Evolutionary conservation across 2,329 filamentous ascomycete species (phyloP).

Genomic region (Pseudogymnoascus sp.): DNA sequence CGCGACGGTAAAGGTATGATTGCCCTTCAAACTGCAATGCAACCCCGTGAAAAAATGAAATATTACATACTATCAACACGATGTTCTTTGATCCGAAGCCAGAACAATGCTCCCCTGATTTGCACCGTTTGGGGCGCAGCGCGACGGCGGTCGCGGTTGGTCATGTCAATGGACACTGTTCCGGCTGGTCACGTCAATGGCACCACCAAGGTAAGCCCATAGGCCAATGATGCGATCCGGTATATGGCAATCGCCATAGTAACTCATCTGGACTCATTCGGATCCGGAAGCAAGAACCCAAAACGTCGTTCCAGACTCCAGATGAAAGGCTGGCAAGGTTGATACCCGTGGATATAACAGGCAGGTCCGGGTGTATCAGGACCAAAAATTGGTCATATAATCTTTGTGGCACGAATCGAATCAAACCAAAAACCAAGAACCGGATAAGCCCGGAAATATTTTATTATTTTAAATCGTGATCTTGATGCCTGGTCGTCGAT

Average conservation of each 20-base stretch:
- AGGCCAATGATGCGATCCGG: background rate
- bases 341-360: background rate
- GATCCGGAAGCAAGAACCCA: slow-evolving; percentile 2
- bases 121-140: background rate
- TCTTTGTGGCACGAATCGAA: background rate
- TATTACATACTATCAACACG: background rate
- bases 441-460: background rate
- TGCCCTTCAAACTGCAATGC: slow-evolving; percentile 5
- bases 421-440: background rate
- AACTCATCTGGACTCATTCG: background rate
- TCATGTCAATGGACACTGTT: background rate
- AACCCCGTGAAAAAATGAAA: background rate
- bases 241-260: background rate
- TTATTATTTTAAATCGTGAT: background rate
- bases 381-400: background rate
- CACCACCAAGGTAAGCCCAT: too few relatives aligned
- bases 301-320: background rate
- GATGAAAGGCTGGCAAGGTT: background rate
- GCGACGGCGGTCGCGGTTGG: background rate
- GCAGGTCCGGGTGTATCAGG: background rate
- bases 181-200: background rate
- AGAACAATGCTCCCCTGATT: background rate
- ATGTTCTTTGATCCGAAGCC: background rate
- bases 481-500: background rate
- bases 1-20: background rate